Evolutionary conservation across 1,284 basidiomycete genomes (phyloP), one percentile per base, ranked within the genome.

Genomic region (Boletus sp.): DNA sequence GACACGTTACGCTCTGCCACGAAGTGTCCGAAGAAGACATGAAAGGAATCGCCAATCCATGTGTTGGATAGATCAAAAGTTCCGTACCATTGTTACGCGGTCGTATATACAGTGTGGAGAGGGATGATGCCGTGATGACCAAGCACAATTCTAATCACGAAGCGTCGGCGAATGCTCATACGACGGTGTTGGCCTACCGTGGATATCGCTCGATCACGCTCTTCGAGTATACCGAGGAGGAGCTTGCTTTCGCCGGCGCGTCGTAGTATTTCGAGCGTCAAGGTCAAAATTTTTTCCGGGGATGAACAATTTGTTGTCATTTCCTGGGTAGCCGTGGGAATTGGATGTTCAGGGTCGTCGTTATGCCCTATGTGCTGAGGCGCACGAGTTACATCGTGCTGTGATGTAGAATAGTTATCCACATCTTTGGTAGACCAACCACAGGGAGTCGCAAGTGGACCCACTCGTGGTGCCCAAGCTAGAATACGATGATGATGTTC

Each of bases 1-100:
- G 3, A 66, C 68, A 65, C 1, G 69, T 69, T 41, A 54, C 68
- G 2, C 57, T 62, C 29, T 48, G 17, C 13, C 44, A 43, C 30
- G 34, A 7, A 8, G 12, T 41, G 12, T 12, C 41, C 16, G 48
- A 48, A 14, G 33, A 37, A 2, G 41, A 8, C 2, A 27, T 26
- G 19, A 41, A 49, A 41, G 41, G 41, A 32, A n/a, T 5, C 37
- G 10, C 17, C 30, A 22, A 22, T 14, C 2, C n/a, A n/a, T n/a
- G n/a, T n/a, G n/a, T n/a, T n/a, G n/a, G n/a, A n/a, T n/a, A n/a
- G n/a, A n/a, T n/a, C n/a, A n/a, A n/a, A n/a, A n/a, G n/a, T n/a
- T n/a, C n/a, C 50, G 2, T 56, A 56, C 19, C 35, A 60, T 23
- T 49, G 56, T 34, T 58, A 46, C 26, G 4, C 12, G 26, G 38